These are phyloP conservation scores for Podaxis pistillaris DNA, from an alignment of 768 basidiomycete species.

Conservation along the genomic window DNA sequence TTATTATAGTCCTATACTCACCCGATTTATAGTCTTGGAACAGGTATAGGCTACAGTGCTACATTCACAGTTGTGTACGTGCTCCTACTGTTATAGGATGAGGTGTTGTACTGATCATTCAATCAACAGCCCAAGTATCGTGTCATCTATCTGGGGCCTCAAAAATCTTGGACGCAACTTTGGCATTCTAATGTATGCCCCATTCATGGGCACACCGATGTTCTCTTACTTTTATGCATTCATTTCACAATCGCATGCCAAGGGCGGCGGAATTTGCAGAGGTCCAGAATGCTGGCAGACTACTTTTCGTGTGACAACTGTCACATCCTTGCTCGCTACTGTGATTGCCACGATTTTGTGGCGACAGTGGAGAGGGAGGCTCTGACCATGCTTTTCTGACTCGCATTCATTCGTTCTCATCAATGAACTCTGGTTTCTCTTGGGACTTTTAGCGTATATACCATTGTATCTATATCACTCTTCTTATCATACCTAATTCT, in stretches of 20 bases:
- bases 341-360: slow-evolving; percentile 49
- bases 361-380: slow-evolving; percentile 58
- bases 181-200: slow-evolving; percentile 70
- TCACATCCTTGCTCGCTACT: slow-evolving; percentile 43
- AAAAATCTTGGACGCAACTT: slow-evolving; percentile 75
- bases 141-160: slow-evolving; percentile 71
- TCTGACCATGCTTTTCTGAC: slow-evolving; percentile 32
- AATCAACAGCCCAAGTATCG: slow-evolving; percentile 59
- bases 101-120: slow-evolving; percentile 1
- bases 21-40: slow-evolving; percentile 46
- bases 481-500: no score
- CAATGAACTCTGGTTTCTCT: neutral
- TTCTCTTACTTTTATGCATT: slow-evolving; percentile 84
- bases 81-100: neutral
- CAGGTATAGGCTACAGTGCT: slow-evolving; percentile 68
- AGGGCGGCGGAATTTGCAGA: slow-evolving; percentile 44
- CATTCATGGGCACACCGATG: slow-evolving; percentile 69
- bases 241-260: slow-evolving; percentile 50
- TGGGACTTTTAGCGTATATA: neutral
- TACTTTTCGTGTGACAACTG: slow-evolving; percentile 58
- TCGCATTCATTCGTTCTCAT: neutral
- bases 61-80: slow-evolving; percentile 72
- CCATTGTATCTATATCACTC: neutral
- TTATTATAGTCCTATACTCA: neutral
- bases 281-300: slow-evolving; percentile 63